Base-by-base conservation (phyloP, 2,329 filamentous ascomycete species). In the Grosmannia serpens region DNA sequence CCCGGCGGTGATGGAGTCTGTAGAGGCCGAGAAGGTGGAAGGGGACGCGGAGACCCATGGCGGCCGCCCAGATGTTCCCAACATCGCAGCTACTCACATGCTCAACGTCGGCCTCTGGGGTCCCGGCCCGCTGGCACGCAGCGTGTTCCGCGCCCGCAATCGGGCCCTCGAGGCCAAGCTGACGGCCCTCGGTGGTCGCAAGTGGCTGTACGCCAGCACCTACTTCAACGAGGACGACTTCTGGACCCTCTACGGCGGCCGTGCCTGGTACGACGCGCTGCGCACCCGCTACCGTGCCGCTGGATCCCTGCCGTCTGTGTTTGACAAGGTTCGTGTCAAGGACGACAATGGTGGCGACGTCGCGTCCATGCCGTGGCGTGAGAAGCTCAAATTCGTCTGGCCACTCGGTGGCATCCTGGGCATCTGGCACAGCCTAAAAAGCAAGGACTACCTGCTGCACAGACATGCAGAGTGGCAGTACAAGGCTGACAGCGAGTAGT, bases 121-220 rank as follows among this genome's bases (percentile, higher is more conserved):
- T 8, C 88, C 85, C 70, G 88, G 87, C 11, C 82, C 86, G 1
- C 69, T 74, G 1, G 68, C 79, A 54, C 72, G 73, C 41, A 69
- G 71, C 1, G 75, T 77, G 22, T 91, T 91, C 65, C 75, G 91
- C 2, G 67, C 71, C 44, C 81, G 82, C 64, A 95, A 95, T 70
- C 80, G 86, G 38, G 77, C 76, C 46, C 76, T 94, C 29, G 89
- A 94, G 73, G 72, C 74, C 26, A 86, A 87, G 67, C 79, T 91
- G 5, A 75, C 75, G 53, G 77, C 82, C 63, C 77, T 94, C 0
- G 84, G 84, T 47, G 89, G 89, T 1, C 82, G 88, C 75, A 95
- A 94, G 74, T 94, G 89, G 86, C 75, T 94, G 10, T 94, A 95
- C 70, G 89, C 89, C 4, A 87, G 91, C 66, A 86, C 88, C 0